Conservation (phyloP, 2,329 filamentous ascomycete genomes). For the Fusarium sp. region DNA sequence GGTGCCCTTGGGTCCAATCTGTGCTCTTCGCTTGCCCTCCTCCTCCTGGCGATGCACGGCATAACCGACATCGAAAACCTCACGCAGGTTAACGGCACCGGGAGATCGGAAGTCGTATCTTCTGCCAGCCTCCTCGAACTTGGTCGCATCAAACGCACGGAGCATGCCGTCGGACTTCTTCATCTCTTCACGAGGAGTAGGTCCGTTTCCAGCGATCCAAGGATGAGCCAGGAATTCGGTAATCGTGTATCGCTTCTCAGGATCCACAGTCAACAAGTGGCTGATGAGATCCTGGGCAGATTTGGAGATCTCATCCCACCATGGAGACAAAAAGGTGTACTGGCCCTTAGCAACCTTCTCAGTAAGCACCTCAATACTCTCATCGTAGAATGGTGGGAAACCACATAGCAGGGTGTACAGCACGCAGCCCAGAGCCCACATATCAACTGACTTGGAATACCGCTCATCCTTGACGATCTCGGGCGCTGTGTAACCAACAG, state of each 20-base stretch:
- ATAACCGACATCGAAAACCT: constrained; percentile 98
- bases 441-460: constrained; percentile 98
- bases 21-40: constrained; percentile 90
- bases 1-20: constrained; percentile 79
- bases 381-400: constrained; percentile 98
- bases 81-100: constrained; percentile 92
- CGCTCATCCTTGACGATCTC: constrained; percentile 99
- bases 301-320: constrained; percentile 99
- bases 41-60: constrained; percentile 97
- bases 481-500: constrained; percentile 96
- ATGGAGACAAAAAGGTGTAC: constrained; percentile 97
- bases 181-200: constrained; percentile 70
- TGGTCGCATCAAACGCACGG: constrained; percentile 69
- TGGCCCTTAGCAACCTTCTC: constrained; percentile 98
- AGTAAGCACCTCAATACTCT: constrained; percentile 95
- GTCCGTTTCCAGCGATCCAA: constrained; percentile 81
- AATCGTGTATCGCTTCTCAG: constrained; percentile 94
- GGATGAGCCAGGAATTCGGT: constrained; percentile 93
- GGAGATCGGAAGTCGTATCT: constrained; percentile 95
- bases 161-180: constrained; percentile 61
- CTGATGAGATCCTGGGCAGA: constrained; percentile 94
- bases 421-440: constrained; percentile 98
- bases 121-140: constrained; percentile 70
- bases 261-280: constrained; percentile 93
- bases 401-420: constrained; percentile 97